phyloP scores from a whole-genome alignment of 2,329 filamentous ascomycete species.

The Calycina herbarum region DNA sequence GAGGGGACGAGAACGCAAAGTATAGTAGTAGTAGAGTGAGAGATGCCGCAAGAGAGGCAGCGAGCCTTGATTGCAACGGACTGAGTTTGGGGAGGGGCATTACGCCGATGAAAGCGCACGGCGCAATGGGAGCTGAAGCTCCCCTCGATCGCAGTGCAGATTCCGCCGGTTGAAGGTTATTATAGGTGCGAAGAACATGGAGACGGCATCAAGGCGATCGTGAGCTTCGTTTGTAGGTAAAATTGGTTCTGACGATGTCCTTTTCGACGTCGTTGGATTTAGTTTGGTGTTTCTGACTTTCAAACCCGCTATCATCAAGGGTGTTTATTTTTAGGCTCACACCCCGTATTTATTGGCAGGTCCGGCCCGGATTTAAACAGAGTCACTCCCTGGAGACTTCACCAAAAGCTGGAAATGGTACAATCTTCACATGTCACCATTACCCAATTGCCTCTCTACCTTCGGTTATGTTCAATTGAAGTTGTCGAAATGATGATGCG shows the following conservation, averaged over 20 bases:
- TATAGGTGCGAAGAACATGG: slow-evolving; percentile 12
- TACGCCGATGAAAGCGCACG: slow-evolving; percentile 22
- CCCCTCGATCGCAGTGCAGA: slow-evolving; percentile 11
- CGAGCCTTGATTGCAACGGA: slow-evolving; percentile 70
- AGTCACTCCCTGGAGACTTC: background rate
- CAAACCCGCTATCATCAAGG: slow-evolving; percentile 10
- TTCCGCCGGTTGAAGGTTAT: background rate
- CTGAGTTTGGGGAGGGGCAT: slow-evolving; percentile 52
- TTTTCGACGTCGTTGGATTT: slow-evolving; percentile 13
- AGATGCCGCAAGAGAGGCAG: slow-evolving; percentile 63
- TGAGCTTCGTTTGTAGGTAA: background rate
- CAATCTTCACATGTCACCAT: no score
- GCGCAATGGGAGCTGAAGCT: slow-evolving; percentile 22
- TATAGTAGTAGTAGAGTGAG: slow-evolving; percentile 61
- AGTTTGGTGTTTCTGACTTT: slow-evolving; percentile 12
- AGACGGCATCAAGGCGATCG: slow-evolving; percentile 10
- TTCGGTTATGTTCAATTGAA: no score
- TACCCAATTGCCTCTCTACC: no score
- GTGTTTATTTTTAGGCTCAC: slow-evolving; percentile 16
- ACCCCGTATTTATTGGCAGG: slow-evolving; percentile 1
- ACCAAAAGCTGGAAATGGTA: background rate
- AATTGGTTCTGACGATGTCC: background rate
- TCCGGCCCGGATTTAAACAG: background rate
- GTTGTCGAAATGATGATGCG: background rate
- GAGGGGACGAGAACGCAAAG: slow-evolving; percentile 57